Evolutionary conservation across 106 monocot genomes (phyloP).

Genomic region (Hemerocallis citrina): DNA sequence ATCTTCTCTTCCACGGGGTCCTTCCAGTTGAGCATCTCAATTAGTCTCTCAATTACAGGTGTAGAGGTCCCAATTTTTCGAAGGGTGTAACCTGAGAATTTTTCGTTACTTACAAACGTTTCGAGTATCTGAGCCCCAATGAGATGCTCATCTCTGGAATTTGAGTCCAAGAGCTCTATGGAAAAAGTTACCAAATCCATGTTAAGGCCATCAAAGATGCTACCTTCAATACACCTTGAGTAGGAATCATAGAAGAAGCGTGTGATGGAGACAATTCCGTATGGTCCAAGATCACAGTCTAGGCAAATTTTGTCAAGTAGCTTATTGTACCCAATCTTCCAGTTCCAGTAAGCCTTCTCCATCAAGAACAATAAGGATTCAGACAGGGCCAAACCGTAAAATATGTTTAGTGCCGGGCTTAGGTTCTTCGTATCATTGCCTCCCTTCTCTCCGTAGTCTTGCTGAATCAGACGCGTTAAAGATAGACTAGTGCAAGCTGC

Average conservation of each 20-base stretch:
- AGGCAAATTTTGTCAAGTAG: constrained; percentile 21
- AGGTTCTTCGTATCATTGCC: constrained; percentile 3
- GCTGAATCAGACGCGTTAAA: constrained; percentile 22
- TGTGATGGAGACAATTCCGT: constrained; percentile 9
- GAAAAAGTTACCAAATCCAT: constrained; percentile 42
- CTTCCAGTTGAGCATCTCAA: constrained; percentile 53
- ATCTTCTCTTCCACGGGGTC: constrained; percentile 22
- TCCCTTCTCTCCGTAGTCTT: constrained; percentile 15
- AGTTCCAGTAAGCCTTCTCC: constrained; percentile 52
- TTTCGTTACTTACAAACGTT: constrained; percentile 10
- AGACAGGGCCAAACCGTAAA: constrained; percentile 38
- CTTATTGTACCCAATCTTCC: constrained; percentile 17
- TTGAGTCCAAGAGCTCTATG: constrained; percentile 27
- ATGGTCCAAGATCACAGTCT: constrained; percentile 16
- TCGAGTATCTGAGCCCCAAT: constrained; percentile 33
- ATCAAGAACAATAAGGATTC: constrained; percentile 41
- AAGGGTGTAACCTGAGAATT: constrained; percentile 16
- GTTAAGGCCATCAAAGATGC: constrained; percentile 41
- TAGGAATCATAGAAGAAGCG: constrained; percentile 52
- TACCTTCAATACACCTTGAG: constrained; percentile 29
- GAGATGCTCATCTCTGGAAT: constrained; percentile 32
- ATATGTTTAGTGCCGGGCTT: constrained; percentile 28
- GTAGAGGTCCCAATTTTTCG: constrained; percentile 31
- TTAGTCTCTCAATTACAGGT: constrained; percentile 26
- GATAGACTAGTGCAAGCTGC: constrained; percentile 26